A percentile compares a stretch with the other conserved stretches of the same genome.
These are phyloP conservation scores for Naganishia kalamii DNA, from an alignment of 768 basidiomycete species.

Conservation along the genomic window DNA sequence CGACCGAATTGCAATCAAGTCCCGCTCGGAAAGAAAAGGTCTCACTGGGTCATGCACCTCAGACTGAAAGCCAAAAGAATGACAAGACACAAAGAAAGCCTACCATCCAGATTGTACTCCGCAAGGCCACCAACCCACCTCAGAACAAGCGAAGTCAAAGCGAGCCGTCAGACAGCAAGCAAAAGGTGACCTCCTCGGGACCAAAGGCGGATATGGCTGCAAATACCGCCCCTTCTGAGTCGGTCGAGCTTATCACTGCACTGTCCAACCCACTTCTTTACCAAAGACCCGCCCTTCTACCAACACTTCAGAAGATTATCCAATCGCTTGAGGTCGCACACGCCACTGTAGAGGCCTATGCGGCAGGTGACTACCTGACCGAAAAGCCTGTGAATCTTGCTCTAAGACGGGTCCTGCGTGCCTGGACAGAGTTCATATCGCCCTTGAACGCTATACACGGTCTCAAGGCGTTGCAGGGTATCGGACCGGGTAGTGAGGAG, in stretches of 20 bases:
- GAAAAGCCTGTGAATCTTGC: neutral
- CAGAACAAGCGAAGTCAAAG: too few species aligned
- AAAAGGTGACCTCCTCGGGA: too few species aligned
- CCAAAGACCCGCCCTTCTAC: neutral
- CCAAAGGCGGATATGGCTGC: too few species aligned
- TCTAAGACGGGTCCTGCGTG: neutral
- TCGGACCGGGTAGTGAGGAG: neutral
- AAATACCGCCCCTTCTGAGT: neutral
- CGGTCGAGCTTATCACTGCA: neutral
- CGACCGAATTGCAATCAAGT: too few species aligned
- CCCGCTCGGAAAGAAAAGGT: too few species aligned
- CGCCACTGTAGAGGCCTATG: neutral
- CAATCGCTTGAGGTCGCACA: neutral
- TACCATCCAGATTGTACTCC: too few species aligned
- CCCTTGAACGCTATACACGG: neutral
- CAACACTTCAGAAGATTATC: neutral
- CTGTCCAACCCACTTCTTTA: slow-evolving; percentile 6
- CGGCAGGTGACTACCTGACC: neutral
- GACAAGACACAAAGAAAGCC: too few species aligned
- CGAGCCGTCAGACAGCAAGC: too few species aligned
- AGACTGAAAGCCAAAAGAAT: too few species aligned
- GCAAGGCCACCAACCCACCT: too few species aligned
- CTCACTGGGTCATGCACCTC: too few species aligned
- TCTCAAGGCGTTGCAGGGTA: neutral
- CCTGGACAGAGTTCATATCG: neutral